phyloP scores from a whole-genome alignment of 495 filamentous ascomycete genomes.

The Terfezia boudieri region DNA sequence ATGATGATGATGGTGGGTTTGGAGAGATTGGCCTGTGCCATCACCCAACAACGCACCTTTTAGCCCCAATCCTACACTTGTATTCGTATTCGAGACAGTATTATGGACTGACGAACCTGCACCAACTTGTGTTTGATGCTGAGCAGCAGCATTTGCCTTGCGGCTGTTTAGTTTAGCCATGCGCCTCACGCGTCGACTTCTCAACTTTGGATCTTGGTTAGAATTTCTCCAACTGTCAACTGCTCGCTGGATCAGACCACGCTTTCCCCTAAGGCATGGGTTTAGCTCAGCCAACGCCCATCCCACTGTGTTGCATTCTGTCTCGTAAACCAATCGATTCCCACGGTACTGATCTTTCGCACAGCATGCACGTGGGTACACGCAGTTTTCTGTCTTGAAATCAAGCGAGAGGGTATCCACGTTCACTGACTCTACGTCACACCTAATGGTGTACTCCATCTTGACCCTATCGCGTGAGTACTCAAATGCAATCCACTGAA shows the following conservation, averaged over 20 bases:
- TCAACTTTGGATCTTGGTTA: constrained; percentile 78
- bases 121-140: constrained; percentile 19
- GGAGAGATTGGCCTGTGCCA: constrained; percentile 26
- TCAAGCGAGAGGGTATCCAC: constrained; percentile 63
- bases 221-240: constrained; percentile 98
- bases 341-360: constrained; percentile 87
- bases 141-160: constrained; percentile 33
- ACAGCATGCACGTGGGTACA: constrained; percentile 89
- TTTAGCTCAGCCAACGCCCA: constrained; percentile 93
- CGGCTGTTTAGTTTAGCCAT: constrained; percentile 89
- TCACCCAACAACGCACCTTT: constrained; percentile 17
- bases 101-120: constrained; percentile 14
- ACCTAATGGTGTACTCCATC: constrained; percentile 98
- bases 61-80: constrained; percentile 11
- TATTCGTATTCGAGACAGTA: constrained; percentile 7
- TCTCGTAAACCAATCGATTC: constrained; percentile 88
- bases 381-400: constrained; percentile 95
- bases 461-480: constrained; percentile 95
- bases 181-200: constrained; percentile 73
- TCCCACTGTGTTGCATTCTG: constrained; percentile 92
- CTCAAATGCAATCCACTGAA: constrained; percentile 98
- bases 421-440: constrained; percentile 90
- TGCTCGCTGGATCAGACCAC: constrained; percentile 84
- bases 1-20: constrained; percentile 65
- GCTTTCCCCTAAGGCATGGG: constrained; percentile 69